Evolutionary conservation across 2,329 filamentous ascomycete species (phyloP).

Genomic region (Sarocladium strictum): DNA sequence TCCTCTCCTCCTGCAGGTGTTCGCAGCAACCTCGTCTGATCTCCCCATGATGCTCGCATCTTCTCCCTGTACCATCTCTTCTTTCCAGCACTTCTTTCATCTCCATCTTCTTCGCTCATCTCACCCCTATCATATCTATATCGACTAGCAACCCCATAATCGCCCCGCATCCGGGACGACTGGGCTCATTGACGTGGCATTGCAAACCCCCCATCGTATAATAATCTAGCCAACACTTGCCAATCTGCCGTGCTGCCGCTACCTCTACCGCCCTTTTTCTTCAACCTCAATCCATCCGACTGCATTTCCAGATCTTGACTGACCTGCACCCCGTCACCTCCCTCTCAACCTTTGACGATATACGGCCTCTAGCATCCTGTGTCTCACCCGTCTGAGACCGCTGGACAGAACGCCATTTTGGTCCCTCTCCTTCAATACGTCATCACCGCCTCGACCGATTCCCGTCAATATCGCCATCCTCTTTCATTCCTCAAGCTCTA

Average conservation of each 20-base stretch:
- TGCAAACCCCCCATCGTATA: not conserved
- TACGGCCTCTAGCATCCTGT: not conserved
- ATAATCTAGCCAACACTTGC: not conserved
- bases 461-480: not conserved
- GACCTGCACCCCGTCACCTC: too few relatives aligned
- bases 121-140: not conserved
- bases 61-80: too few relatives aligned
- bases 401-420: too few relatives aligned
- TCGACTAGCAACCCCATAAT: not conserved
- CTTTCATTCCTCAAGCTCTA: not conserved
- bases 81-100: too few relatives aligned
- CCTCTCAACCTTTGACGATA: not conserved
- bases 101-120: not conserved
- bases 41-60: too few relatives aligned
- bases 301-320: too few relatives aligned
- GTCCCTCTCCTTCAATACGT: not conserved
- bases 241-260: not conserved
- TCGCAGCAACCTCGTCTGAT: too few relatives aligned
- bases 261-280: not conserved
- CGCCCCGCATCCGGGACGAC: not conserved
- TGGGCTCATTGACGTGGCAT: constrained; percentile 6
- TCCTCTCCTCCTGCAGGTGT: too few relatives aligned
- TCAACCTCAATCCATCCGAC: not conserved
- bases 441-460: not conserved
- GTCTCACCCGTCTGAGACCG: too few relatives aligned